Evolutionary conservation across 2,329 filamentous ascomycete genomes (phyloP).

Genomic region (Aspergillus pseudotamarii): DNA sequence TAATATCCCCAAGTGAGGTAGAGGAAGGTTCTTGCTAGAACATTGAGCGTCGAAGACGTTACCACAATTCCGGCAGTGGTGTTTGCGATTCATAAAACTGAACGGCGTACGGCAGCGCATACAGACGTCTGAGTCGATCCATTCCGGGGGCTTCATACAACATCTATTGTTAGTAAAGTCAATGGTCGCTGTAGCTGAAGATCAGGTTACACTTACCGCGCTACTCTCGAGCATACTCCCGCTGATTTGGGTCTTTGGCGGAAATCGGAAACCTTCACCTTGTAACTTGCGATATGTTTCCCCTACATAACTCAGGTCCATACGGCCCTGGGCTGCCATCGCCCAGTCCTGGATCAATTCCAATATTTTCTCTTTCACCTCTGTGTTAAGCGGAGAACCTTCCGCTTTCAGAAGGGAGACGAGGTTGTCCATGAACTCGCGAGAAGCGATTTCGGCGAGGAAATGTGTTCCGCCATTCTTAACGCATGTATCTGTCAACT

Average conservation of each 20-base stretch:
- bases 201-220: constrained; percentile 65
- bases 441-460: constrained; percentile 88
- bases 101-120: constrained; percentile 96
- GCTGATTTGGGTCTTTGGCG: constrained; percentile 81
- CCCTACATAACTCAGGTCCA: constrained; percentile 81
- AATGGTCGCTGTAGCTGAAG: neutral
- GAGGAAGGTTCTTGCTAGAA: constrained; percentile 81
- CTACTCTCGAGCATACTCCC: constrained; percentile 98
- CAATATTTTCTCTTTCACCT: constrained; percentile 87
- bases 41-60: constrained; percentile 97
- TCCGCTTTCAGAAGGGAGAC: constrained; percentile 84
- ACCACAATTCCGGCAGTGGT: constrained; percentile 96
- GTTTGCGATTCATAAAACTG: constrained; percentile 97
- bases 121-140: constrained; percentile 96
- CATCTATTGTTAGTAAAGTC: constrained; percentile 13
- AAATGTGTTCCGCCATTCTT: constrained; percentile 98
- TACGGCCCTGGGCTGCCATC: constrained; percentile 79
- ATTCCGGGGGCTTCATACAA: constrained; percentile 77
- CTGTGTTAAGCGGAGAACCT: constrained; percentile 73
- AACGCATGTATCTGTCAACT: constrained; percentile 96
- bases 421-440: constrained; percentile 98
- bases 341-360: constrained; percentile 95
- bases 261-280: constrained; percentile 84
- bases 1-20: constrained; percentile 90
- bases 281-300: constrained; percentile 85